Conservation (phyloP, 2,329 filamentous ascomycete genomes). For the Thelonectria rubi region DNA sequence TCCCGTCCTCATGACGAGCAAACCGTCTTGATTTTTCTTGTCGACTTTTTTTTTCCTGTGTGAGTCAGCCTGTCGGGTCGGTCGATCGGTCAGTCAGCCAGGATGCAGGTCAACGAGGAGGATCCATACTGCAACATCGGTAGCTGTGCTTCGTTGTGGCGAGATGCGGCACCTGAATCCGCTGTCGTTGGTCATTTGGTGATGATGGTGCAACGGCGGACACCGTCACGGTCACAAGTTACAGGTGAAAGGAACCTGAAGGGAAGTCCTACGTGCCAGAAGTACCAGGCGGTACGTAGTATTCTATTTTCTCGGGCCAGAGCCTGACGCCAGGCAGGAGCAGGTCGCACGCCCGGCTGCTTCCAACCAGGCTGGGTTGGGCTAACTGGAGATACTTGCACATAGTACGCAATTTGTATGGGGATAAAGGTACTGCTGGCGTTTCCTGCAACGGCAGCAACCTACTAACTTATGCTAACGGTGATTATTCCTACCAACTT, state of each 20-base stretch:
- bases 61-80: neutral
- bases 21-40: slow-evolving; percentile 1
- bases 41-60: slow-evolving; percentile 1
- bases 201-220: neutral
- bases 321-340: slow-evolving; percentile 18
- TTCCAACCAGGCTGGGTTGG: neutral
- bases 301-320: neutral
- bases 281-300: neutral
- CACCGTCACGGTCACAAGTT: neutral
- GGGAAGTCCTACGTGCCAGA: no score
- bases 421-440: neutral
- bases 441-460: neutral
- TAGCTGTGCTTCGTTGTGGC: neutral
- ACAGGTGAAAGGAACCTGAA: neutral
- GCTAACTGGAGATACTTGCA: neutral
- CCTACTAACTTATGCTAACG: no score
- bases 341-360: neutral
- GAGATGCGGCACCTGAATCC: neutral
- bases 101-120: neutral
- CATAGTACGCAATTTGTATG: neutral
- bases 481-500: neutral
- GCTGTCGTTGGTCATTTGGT: neutral
- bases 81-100: neutral
- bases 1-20: slow-evolving; percentile 1
- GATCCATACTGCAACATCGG: neutral